These are phyloP conservation scores for Suhomyces chickasaworum DNA, from an alignment of 1,139 yeast genomes.

Conservation along the genomic window DNA sequence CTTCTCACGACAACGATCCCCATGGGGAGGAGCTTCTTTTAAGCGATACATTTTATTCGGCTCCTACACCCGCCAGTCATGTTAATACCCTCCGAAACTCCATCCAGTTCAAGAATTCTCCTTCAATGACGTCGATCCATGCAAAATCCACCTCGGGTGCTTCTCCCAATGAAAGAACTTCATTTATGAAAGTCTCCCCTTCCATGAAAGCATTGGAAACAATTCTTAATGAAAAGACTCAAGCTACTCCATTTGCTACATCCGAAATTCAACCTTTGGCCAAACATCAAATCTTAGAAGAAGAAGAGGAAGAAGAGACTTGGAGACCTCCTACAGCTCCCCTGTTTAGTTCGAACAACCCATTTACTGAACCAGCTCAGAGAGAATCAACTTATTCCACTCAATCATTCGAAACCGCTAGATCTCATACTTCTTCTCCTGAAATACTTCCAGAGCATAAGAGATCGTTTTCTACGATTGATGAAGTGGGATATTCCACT, in stretches of 20 bases:
- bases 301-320: slow-evolving; percentile 23
- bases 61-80: slow-evolving; percentile 39
- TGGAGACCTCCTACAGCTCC: slow-evolving; percentile 4
- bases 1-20: slow-evolving; percentile 6
- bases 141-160: slow-evolving; percentile 3
- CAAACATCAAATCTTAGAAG: slow-evolving; percentile 23
- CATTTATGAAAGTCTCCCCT: slow-evolving; percentile 55
- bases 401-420: slow-evolving; percentile 37
- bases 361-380: slow-evolving; percentile 8
- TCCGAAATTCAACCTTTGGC: not conserved
- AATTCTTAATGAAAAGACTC: slow-evolving; percentile 39
- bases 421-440: slow-evolving; percentile 14
- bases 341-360: slow-evolving; percentile 8
- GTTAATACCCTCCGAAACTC: slow-evolving; percentile 51
- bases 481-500: slow-evolving; percentile 22
- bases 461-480: slow-evolving; percentile 22
- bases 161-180: slow-evolving; percentile 27
- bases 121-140: slow-evolving; percentile 32
- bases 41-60: slow-evolving; percentile 29
- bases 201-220: slow-evolving; percentile 55
- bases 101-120: slow-evolving; percentile 49
- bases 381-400: slow-evolving; percentile 25
- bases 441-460: slow-evolving; percentile 11
- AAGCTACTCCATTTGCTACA: not conserved
- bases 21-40: slow-evolving; percentile 16